Evolutionary conservation across 2,329 filamentous ascomycete genomes (phyloP).

Genomic region (Hirsutella minnesotensis): DNA sequence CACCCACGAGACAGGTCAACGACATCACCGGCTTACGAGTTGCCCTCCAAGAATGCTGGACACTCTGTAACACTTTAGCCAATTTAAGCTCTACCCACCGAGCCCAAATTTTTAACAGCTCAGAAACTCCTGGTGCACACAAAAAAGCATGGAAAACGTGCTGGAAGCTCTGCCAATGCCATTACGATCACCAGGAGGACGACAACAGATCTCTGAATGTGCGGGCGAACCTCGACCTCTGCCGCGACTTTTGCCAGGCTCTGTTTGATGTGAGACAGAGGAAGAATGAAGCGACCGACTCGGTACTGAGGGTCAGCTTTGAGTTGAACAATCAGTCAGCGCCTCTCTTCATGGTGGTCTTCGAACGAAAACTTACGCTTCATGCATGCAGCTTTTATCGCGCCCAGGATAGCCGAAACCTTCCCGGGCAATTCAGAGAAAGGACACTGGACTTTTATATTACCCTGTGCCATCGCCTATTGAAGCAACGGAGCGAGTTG

Average conservation of each 20-base stretch:
- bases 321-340: constrained; percentile 82
- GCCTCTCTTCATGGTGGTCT: not conserved
- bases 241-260: constrained; percentile 83
- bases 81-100: constrained; percentile 76
- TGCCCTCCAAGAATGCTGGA: constrained; percentile 85
- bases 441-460: constrained; percentile 90
- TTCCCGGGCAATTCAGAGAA: constrained; percentile 81
- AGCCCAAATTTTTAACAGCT: constrained; percentile 64
- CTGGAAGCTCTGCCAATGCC: constrained; percentile 81
- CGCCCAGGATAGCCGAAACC: constrained; percentile 64
- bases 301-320: constrained; percentile 81
- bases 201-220: constrained; percentile 53
- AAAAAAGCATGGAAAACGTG: constrained; percentile 89
- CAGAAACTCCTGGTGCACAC: constrained; percentile 63
- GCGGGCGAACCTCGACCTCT: constrained; percentile 69
- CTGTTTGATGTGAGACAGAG: constrained; percentile 76
- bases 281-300: constrained; percentile 70
- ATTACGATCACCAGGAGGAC: constrained; percentile 73
- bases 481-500: constrained; percentile 78
- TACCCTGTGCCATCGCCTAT: constrained; percentile 81
- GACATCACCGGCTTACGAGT: constrained; percentile 59
- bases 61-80: constrained; percentile 80
- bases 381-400: constrained; percentile 67
- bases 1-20: constrained; percentile 30
- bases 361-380: too few species aligned